Conservation (phyloP, 2,329 filamentous ascomycete species). For the Aspergillus tanneri region DNA sequence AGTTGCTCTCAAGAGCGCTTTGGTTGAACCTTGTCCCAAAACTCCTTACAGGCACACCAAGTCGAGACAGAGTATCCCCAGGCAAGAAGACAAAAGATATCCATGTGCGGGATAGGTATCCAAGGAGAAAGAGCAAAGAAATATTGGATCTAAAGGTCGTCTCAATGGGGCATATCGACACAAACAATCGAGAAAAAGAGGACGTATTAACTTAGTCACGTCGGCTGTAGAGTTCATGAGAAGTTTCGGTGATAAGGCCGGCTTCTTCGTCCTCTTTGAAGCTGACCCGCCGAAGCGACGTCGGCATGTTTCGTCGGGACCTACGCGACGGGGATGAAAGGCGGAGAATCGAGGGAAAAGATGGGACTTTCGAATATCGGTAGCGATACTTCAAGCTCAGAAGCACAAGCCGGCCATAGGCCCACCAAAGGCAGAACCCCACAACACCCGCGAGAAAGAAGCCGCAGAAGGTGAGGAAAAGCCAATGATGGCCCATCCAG, state of each 20-base stretch:
- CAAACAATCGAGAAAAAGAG: conserved; percentile 9
- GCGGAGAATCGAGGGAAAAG: conserved; percentile 26
- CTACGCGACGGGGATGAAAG: conserved; percentile 37
- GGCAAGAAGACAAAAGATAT: conserved; percentile 14
- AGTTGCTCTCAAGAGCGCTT: conserved; percentile 20
- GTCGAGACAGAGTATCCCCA: conserved; percentile 5
- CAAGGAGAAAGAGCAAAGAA: conserved; percentile 21
- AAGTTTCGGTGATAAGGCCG: conserved; percentile 34
- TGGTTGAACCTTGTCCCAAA: conserved; percentile 26
- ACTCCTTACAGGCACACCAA: conserved; percentile 27
- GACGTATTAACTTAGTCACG: conserved; percentile 29
- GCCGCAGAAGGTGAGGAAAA: conserved; percentile 54
- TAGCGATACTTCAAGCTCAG: conserved; percentile 42
- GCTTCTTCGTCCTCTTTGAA: conserved; percentile 44
- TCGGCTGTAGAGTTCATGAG: conserved; percentile 40
- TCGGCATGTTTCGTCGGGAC: conserved; percentile 35
- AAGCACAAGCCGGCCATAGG: conserved; percentile 50
- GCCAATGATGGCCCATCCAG: conserved; percentile 61
- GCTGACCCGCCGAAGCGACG: conserved; percentile 38
- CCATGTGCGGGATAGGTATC: conserved; percentile 13
- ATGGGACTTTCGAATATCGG: conserved; percentile 36
- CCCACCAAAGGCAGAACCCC: conserved; percentile 51
- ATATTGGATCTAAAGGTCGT: conserved; percentile 28
- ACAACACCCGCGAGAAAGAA: conserved; percentile 51
- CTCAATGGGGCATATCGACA: conserved; percentile 19